Conservation (phyloP, 192 early-diverging fungal species). For the Diversispora epigaea region DNA sequence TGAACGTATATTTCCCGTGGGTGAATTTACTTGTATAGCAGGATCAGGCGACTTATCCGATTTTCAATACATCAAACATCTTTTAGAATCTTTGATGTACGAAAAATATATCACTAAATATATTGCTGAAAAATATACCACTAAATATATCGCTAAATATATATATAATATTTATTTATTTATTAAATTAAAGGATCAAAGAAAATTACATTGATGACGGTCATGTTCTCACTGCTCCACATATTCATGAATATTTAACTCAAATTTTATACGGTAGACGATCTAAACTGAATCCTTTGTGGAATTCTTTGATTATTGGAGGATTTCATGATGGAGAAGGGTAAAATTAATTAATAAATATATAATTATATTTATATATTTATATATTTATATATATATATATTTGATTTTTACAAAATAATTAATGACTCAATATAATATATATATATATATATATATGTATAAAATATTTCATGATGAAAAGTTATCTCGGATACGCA, state of each 20-base stretch:
- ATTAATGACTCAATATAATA: no score
- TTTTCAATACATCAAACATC: constrained; percentile 87
- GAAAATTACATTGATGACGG: constrained; percentile 91
- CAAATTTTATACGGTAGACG: constrained; percentile 90
- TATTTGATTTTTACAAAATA: background rate
- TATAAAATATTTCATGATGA: constrained; percentile 2
- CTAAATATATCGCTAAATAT: no score
- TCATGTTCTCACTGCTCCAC: constrained; percentile 75
- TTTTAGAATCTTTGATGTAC: constrained; percentile 76
- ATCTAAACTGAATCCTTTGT: constrained; percentile 87
- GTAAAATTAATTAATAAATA: constrained; percentile 40
- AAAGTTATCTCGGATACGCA: constrained; percentile 84
- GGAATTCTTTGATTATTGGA: constrained; percentile 93
- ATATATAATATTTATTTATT: background rate
- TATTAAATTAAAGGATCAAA: constrained; percentile 61
- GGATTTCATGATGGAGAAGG: constrained; percentile 76
- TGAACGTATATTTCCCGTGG: constrained; percentile 76
- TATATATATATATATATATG: background rate
- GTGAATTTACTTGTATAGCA: constrained; percentile 85
- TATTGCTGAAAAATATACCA: no score
- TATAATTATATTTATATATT: background rate
- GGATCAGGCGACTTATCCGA: constrained; percentile 93
- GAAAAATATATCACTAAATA: constrained; percentile 12
- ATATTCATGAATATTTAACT: constrained; percentile 90
- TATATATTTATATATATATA: background rate